Conservation (phyloP, 1,139 yeast species). For the Yamadazyma oceani region DNA sequence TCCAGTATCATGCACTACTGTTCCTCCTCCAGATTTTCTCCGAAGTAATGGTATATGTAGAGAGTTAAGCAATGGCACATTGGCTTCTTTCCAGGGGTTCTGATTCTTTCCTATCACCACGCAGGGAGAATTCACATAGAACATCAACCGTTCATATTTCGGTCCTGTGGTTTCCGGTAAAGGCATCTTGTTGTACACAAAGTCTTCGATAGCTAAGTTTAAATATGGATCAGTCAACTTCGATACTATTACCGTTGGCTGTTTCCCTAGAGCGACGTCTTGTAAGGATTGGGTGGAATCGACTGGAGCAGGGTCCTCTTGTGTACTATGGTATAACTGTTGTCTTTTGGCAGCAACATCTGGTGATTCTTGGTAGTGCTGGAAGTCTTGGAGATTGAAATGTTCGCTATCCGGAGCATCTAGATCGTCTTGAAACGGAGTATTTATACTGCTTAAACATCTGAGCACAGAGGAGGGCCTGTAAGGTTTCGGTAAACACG, state of each 20-base stretch:
- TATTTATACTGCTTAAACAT: conserved; percentile 11
- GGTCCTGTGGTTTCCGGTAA: conserved; percentile 21
- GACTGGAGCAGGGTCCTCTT: neutral
- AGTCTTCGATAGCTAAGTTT: conserved; percentile 83
- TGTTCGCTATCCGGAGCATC: conserved; percentile 34
- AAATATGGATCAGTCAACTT: conserved; percentile 62
- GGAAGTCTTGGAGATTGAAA: conserved; percentile 41
- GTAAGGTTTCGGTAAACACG: too few relatives aligned
- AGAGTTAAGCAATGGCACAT: conserved; percentile 55
- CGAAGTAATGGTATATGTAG: conserved; percentile 70
- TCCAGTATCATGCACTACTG: conserved; percentile 95
- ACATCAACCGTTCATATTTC: conserved; percentile 54
- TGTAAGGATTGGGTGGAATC: neutral
- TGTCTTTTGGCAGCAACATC: conserved; percentile 20
- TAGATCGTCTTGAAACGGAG: conserved; percentile 45
- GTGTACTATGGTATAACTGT: too few relatives aligned
- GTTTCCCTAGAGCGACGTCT: conserved; percentile 15
- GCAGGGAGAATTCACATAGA: conserved; percentile 79
- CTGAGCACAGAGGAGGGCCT: too few relatives aligned
- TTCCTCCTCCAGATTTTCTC: conserved; percentile 91
- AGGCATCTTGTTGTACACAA: conserved; percentile 67
- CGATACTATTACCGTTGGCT: conserved; percentile 43
- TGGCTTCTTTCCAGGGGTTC: conserved; percentile 89
- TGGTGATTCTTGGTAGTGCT: conserved; percentile 37
- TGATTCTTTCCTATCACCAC: conserved; percentile 96